Evolutionary conservation across 208 protist species (phyloP), one percentile per base, ranked within the genome.

Genomic region (Trypanosoma lewisi): DNA sequence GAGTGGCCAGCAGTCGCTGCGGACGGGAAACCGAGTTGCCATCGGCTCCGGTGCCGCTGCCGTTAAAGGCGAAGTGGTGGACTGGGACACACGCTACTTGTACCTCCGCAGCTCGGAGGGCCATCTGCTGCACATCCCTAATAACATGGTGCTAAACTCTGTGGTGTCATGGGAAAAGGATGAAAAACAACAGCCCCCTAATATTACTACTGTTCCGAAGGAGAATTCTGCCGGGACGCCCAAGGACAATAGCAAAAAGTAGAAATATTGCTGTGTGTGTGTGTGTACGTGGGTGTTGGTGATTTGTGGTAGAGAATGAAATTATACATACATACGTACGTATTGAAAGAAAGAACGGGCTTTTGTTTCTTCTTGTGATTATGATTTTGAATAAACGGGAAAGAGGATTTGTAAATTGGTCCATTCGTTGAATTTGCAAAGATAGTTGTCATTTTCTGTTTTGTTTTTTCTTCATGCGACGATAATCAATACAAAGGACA

Each of bases 71-170:
- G 68, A 63, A n/a, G 68, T 91, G 14, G 42, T 80, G 7, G 70
- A 94, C 76, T 91, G 87, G 83, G 85, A 94, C 50, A 87, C 81
- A 12, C 78, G 87, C 19, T 93, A 93, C 57, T 61, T 93, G 25
- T 93, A 93, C 65, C 75, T 93, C 1, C 69, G 67, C 58, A 78
- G 71, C 52, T 57, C 75, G 2, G 70, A 87, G 1, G 63, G 76
- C n/a, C 37, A 77, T 7, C 19, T 88, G 4, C 33, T 90, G 5
- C 84, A 77, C 39, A 68, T 93, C 19, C 87, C 87, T 2, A 93
- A 93, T 63, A 93, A 84, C 52, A 59, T 90, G 23, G 63, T 90
- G 1, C 67, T 93, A 14, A 93, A 80, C 52, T 93, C 87, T 1
- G 78, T 93, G 3, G 63, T 93, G n/a, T 54, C 52, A 25, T 84